Base-by-base conservation (phyloP, 495 filamentous ascomycete genomes). In the Aspergillus funiculosus region DNA sequence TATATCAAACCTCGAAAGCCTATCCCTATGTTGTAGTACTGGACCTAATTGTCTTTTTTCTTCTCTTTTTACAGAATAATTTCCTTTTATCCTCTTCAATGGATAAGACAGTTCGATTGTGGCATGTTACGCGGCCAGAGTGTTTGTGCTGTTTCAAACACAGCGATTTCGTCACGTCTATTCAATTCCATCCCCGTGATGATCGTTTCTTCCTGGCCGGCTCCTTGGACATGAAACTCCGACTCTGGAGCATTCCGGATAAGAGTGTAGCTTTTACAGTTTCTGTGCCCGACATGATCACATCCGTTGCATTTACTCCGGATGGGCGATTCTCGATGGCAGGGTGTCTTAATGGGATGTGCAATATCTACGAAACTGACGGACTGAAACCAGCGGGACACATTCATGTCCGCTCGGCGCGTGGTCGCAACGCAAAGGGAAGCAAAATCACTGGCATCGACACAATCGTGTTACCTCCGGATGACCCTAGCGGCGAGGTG, bases 361-460 rank as follows among this genome's bases (percentile, higher is more conserved):
- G 90, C 55, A 76, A 87, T 51, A 92, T 97, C 59, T 96, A 94
- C 62, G 89, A 97, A 52, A 97, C 94, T 0, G 92, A 99, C 53
- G 88, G 89, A 0, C 64, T 99, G 34, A 94, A 87, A 57, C 79
- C 82, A 26, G 78, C 83, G 48, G 81, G 80, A 4, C 88, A 95
- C 56, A 80, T 96, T 14, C 89, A 95, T 51, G 90, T 95, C 15
- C 79, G 88, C 38, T 95, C 89, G 3, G 83, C 87, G 10, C 80
- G 88, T 21, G 94, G 92, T 1, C 86, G 87, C 57, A 97, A 96
- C 54, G 86, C 91, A 1, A 95, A 92, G 63, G 91, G 92, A 6
- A 95, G 87, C 65, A 98, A 97, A 65, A 94, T 99, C 54, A 97
- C 92, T 0, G 89, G 89, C 18, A 94, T 99, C 32, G 82, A 94